A percentile compares a stretch with the other conserved stretches of the same genome.
phyloP scores from a whole-genome alignment of 2,329 filamentous ascomycete species.

The Xylaria sp. region DNA sequence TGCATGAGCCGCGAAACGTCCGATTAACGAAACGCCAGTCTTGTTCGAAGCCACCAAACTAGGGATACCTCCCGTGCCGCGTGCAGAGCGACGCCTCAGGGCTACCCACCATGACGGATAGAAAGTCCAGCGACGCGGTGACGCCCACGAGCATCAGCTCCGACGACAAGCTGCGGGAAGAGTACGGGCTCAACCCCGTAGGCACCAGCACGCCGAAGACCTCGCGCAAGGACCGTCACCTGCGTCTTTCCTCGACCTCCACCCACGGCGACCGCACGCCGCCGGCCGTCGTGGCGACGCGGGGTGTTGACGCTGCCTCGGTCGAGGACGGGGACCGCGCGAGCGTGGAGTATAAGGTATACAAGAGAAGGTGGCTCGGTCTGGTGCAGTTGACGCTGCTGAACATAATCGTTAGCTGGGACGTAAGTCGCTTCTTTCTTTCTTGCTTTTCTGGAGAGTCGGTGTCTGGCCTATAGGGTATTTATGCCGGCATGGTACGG shows the following conservation, averaged over 20 bases:
- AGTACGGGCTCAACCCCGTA: conserved; percentile 27
- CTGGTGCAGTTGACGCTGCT: conserved; percentile 80
- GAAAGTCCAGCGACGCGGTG: neutral
- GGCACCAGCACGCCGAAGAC: conserved; percentile 15
- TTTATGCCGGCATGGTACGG: no score
- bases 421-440: conserved; percentile 63
- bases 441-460: no score
- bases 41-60: no score
- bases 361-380: conserved; percentile 89
- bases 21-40: no score
- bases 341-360: conserved; percentile 45
- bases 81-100: neutral
- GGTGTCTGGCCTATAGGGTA: no score
- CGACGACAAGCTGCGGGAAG: conserved; percentile 27
- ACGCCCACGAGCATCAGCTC: conserved; percentile 5
- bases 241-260: conserved; percentile 26
- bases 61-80: no score
- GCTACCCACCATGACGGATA: neutral
- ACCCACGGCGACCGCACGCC: conserved; percentile 20
- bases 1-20: no score
- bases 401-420: conserved; percentile 94
- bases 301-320: conserved; percentile 16
- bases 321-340: conserved; percentile 21
- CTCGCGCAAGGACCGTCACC: conserved; percentile 23
- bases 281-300: neutral